A percentile compares a stretch with the other conserved stretches of the same genome.
These are phyloP conservation scores for Kuraishia hungarica DNA, from an alignment of 805 yeast genomes.

Conservation along the genomic window DNA sequence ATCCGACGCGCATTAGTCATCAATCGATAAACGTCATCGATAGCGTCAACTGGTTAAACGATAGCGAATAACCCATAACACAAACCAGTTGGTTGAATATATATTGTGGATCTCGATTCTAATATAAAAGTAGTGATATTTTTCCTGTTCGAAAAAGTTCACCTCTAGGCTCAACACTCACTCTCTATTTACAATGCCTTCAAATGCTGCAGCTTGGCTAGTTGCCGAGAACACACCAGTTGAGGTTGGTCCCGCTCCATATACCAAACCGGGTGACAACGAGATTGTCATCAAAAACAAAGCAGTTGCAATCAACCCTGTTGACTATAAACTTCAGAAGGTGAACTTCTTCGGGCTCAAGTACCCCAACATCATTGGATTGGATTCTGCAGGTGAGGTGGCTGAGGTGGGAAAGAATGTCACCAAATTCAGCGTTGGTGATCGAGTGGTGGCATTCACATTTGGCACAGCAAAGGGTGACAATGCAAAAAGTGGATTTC, in stretches of 20 bases:
- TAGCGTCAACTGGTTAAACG: too few relatives aligned
- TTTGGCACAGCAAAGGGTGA: neutral
- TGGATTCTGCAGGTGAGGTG: constrained; percentile 7
- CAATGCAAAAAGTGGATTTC: constrained; percentile 5
- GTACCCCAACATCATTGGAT: constrained; percentile 11
- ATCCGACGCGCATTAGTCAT: too few relatives aligned
- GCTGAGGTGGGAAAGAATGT: constrained; percentile 6
- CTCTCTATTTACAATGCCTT: neutral
- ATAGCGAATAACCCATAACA: too few relatives aligned
- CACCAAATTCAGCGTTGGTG: constrained; percentile 5
- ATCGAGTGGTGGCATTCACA: constrained; percentile 4
- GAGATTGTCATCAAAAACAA: neutral
- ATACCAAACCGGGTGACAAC: neutral
- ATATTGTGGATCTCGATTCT: too few relatives aligned
- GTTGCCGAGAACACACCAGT: neutral
- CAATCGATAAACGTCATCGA: too few relatives aligned
- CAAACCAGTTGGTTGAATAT: too few relatives aligned
- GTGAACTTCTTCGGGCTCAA: neutral
- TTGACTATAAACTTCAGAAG: neutral
- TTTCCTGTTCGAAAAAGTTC: too few relatives aligned
- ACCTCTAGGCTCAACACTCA: too few relatives aligned
- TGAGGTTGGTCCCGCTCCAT: neutral
- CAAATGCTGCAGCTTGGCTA: neutral
- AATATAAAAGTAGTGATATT: too few relatives aligned
- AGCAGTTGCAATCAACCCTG: neutral